Evolutionary conservation across 2,329 filamentous ascomycete species (phyloP), one percentile per base, ranked within the genome.

Genomic region (Nemania bipapillata): DNA sequence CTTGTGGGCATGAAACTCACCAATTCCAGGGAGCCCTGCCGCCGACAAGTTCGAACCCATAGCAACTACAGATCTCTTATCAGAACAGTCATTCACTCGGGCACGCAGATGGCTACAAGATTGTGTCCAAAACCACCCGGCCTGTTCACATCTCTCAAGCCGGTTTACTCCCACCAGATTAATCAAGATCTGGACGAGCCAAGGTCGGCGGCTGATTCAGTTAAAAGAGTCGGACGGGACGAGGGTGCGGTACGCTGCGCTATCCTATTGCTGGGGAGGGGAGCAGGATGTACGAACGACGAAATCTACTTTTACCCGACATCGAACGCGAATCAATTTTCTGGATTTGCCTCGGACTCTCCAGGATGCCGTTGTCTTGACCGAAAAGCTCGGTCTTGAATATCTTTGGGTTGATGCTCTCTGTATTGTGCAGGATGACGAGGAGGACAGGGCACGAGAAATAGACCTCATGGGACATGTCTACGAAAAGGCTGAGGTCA

Each of bases 381-480:
- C 52, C 1, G 52, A 54, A 22, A 54, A 54, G 7, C 30, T 54
- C 3, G 52, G 52, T 20, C 30, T 54, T 24, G 22, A 54, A 17
- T 54, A 54, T 30, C 52, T 54, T 22, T 54, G 52, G 52, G 24
- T 54, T 22, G 52, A 54, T 37, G 52, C 52, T 37, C 30, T 54
- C 52, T 54, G 52, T 26, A 54, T 54, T 22, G 37, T 54, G 37
- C 52, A 54, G 30, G 52, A 54, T 22, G 52, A 54, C 12, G 52
- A 54, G 37, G 52, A 54, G 28, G 52, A 54, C 30, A 54, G 52
- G 17, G 28, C 28, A 37, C 52, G 52, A 8, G 52, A 54, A 37
- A 54, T 54, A 2, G 52, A 54, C 17, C 52, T 54, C 28, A 54
- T 54, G 52, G 52, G 52, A 2, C 52, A 37, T n/a, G 52, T 54